phyloP scores from a whole-genome alignment of 2,329 filamentous ascomycete species.

The Calonectria leucothoes region DNA sequence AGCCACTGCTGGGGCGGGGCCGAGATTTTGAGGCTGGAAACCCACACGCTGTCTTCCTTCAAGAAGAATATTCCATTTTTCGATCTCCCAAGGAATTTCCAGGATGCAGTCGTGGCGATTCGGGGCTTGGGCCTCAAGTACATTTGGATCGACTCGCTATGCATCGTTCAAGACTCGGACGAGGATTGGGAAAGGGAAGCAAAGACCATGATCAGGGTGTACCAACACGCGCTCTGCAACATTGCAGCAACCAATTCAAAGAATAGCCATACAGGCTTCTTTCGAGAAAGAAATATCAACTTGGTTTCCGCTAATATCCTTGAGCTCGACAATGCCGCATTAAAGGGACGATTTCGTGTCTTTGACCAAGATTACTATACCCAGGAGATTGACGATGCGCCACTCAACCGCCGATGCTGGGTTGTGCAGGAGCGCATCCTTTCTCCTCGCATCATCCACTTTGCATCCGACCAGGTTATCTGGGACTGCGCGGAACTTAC shows the following conservation, averaged over 20 bases:
- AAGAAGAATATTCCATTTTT: neutral
- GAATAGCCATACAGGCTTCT: slow-evolving; percentile 13
- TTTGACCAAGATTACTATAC: slow-evolving; percentile 12
- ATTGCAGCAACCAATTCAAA: slow-evolving; percentile 10
- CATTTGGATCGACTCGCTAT: slow-evolving; percentile 28
- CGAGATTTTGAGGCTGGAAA: neutral
- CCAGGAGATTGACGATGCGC: slow-evolving; percentile 15
- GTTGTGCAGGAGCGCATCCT: slow-evolving; percentile 26
- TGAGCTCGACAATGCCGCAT: neutral
- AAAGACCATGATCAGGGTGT: slow-evolving; percentile 15
- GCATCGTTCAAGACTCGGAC: slow-evolving; percentile 27
- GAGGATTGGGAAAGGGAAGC: slow-evolving; percentile 28
- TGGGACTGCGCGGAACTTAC: slow-evolving; percentile 26
- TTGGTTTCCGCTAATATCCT: neutral
- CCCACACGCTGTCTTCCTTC: neutral
- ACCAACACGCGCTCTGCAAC: slow-evolving; percentile 16
- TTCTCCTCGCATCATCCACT: slow-evolving; percentile 25
- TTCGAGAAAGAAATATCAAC: neutral
- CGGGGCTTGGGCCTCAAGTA: neutral
- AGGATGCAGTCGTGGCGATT: neutral
- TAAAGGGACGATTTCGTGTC: slow-evolving; percentile 6
- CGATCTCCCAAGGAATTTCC: slow-evolving; percentile 18
- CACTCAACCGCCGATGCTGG: slow-evolving; percentile 20
- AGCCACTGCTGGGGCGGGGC: neutral
- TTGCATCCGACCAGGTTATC: slow-evolving; percentile 20